Base-by-base conservation (phyloP, 495 filamentous ascomycete genomes). In the Talaromyces stipitatus region DNA sequence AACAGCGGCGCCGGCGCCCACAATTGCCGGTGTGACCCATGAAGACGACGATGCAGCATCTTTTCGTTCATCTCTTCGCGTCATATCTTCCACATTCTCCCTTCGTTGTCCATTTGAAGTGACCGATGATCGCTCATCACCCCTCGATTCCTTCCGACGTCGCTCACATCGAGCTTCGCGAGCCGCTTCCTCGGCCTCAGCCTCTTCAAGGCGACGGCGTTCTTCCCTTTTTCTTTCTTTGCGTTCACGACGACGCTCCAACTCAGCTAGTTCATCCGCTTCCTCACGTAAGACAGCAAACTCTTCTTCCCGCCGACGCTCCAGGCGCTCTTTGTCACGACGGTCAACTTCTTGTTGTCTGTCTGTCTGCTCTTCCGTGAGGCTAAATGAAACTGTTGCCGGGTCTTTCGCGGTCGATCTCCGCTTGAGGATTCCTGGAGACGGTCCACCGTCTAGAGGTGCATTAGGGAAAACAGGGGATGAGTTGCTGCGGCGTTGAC, bases 321-420 rank as follows among this genome's bases (percentile, higher is more conserved):
- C 67, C 14, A 58, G 61, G 18, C 60, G 60, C 38, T 60, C 53
- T 26, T 53, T 62, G 18, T 72, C 64, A 18, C 66, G 75, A 7
- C 68, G 72, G 47, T 61, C 65, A 14, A 70, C 65, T 22, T 68
- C 67, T 54, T 72, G 70, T 52, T 79, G 73, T 41, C 70, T 68
- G 24, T 77, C 73, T 11, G 62, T 71, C 61, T 78, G 75, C 57
- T 80, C 77, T 47, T 77, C 64, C 1, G 78, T 77, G 56, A 79
- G 58, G 29, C 75, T 66, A 57, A 80, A 80, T 23, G 67, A 66
- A 10, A 80, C 78, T 46, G 72, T 73, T 16, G 75, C 72, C 41
- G 74, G 70, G 26, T 80, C 76, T 58, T 70, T 77, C 2, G 59
- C 29, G 2, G 74, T 70, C 20, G 61, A 66, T 26, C 73, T 69